phyloP scores from a whole-genome alignment of 768 basidiomycete genomes.

The Fistulinella prunicolor region DNA sequence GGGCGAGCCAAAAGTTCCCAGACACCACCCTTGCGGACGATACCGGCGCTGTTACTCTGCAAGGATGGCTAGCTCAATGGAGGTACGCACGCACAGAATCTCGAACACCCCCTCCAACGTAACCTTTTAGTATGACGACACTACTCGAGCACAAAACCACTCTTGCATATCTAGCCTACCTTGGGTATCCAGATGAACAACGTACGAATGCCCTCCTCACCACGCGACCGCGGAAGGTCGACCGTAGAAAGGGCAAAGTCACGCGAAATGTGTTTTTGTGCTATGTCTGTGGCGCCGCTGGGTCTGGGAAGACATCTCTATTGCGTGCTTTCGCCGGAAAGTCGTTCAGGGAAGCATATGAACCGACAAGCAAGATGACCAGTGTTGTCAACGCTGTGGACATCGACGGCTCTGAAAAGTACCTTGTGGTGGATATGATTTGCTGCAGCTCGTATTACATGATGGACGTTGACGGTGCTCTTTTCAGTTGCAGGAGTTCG shows the following conservation, averaged over 20 bases:
- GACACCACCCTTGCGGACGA: slow-evolving; percentile 88
- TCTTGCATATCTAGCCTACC: slow-evolving; percentile 90
- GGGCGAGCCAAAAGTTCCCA: slow-evolving; percentile 87
- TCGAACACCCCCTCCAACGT: slow-evolving; percentile 1
- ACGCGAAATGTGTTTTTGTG: slow-evolving; percentile 89
- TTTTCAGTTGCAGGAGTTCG: slow-evolving; percentile 90
- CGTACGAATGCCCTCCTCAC: slow-evolving; percentile 84
- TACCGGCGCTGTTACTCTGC: slow-evolving; percentile 86
- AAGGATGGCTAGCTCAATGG: slow-evolving; percentile 99
- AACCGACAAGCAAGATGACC: slow-evolving; percentile 86
- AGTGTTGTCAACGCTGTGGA: slow-evolving; percentile 95
- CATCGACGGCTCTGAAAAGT: slow-evolving; percentile 92
- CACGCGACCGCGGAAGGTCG: slow-evolving; percentile 79
- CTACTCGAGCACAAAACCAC: slow-evolving; percentile 91
- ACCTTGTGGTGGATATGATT: slow-evolving; percentile 75
- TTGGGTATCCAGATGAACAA: slow-evolving; percentile 81
- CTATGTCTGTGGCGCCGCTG: slow-evolving; percentile 93
- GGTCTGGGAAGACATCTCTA: slow-evolving; percentile 91
- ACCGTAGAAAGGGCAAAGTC: slow-evolving; percentile 84
- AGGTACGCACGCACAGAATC: slow-evolving; percentile 52
- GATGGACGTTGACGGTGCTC: background rate
- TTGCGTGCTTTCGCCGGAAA: slow-evolving; percentile 85
- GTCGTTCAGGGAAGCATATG: slow-evolving; percentile 67
- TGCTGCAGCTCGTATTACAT: slow-evolving; percentile 34
- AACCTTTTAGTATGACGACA: slow-evolving; percentile 80